Conservation (phyloP, 2,329 filamentous ascomycete species). For the Coniochaeta prunicola region DNA sequence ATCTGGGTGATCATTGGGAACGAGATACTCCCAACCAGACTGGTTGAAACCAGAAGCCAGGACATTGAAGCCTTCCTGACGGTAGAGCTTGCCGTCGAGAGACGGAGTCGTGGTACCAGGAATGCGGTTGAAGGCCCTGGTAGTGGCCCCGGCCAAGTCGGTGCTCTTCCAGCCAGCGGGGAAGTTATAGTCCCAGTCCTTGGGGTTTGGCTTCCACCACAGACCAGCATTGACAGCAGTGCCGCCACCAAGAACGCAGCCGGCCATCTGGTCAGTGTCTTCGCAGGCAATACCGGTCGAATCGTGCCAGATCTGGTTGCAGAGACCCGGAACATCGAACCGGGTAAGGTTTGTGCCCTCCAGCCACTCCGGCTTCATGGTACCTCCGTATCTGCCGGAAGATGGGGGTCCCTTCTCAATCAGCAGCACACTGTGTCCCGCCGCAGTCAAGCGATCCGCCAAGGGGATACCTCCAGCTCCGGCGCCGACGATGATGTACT, state of each 20-base stretch:
- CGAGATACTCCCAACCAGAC: conserved; percentile 56
- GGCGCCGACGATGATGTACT: conserved; percentile 59
- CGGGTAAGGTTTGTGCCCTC: conserved; percentile 55
- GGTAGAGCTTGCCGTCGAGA: conserved; percentile 57
- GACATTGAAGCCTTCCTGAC: conserved; percentile 59
- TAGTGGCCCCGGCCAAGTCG: conserved; percentile 52
- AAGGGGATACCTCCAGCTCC: conserved; percentile 55
- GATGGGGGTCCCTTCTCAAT: conserved; percentile 55
- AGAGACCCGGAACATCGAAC: conserved; percentile 65
- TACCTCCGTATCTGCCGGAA: conserved; percentile 58
- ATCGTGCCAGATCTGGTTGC: conserved; percentile 62
- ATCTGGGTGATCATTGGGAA: conserved; percentile 50
- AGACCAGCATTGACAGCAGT: conserved; percentile 61
- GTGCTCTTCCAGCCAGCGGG: conserved; percentile 61
- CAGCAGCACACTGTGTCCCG: conserved; percentile 57
- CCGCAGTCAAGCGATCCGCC: conserved; percentile 56
- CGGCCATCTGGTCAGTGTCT: conserved; percentile 67
- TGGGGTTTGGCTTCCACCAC: conserved; percentile 58
- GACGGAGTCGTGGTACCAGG: conserved; percentile 62
- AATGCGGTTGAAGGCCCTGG: conserved; percentile 61
- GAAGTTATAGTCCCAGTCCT: conserved; percentile 68
- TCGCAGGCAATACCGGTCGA: conserved; percentile 57
- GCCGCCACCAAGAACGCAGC: conserved; percentile 62
- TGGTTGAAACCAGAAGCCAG: conserved; percentile 50
- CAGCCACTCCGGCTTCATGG: conserved; percentile 54